phyloP scores from a whole-genome alignment of 805 yeast genomes.

The Scheffersomyces amazonensis region DNA sequence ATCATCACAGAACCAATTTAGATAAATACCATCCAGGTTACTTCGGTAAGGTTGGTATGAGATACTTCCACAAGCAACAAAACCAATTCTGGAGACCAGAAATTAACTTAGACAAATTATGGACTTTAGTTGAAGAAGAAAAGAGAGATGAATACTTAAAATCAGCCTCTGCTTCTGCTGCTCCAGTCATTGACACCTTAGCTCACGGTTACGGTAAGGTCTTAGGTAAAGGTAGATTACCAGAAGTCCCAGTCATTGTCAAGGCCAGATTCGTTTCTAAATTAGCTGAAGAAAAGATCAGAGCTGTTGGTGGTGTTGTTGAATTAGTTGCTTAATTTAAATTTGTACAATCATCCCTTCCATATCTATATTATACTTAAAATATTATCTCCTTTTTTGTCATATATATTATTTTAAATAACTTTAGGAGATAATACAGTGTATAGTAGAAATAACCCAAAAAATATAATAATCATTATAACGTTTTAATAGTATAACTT shows the following conservation, averaged over 20 bases:
- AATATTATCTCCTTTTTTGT: no score
- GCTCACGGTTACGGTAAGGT: conserved; percentile 99
- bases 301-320: conserved; percentile 99
- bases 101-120: conserved; percentile 96
- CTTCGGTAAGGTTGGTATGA: conserved; percentile 99
- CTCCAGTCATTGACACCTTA: conserved; percentile 98
- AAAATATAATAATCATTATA: background rate
- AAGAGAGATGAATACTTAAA: conserved; percentile 92
- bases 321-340: conserved; percentile 90
- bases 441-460: background rate
- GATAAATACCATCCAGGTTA: conserved; percentile 99
- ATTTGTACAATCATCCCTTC: conserved; percentile 2
- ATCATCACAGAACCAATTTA: conserved; percentile 99
- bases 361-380: no score
- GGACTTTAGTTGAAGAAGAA: conserved; percentile 94
- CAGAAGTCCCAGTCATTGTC: conserved; percentile 97
- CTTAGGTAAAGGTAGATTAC: conserved; percentile 98
- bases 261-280: conserved; percentile 99
- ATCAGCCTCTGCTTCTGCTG: conserved; percentile 80
- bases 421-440: background rate
- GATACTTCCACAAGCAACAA: conserved; percentile 96
- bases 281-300: conserved; percentile 99
- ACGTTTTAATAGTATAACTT: background rate
- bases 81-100: conserved; percentile 97
- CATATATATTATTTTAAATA: no score